A percentile compares a stretch with the other conserved stretches of the same genome.
Conservation (phyloP, 768 basidiomycete species). For the Xerocomus brunneocitrinus region DNA sequence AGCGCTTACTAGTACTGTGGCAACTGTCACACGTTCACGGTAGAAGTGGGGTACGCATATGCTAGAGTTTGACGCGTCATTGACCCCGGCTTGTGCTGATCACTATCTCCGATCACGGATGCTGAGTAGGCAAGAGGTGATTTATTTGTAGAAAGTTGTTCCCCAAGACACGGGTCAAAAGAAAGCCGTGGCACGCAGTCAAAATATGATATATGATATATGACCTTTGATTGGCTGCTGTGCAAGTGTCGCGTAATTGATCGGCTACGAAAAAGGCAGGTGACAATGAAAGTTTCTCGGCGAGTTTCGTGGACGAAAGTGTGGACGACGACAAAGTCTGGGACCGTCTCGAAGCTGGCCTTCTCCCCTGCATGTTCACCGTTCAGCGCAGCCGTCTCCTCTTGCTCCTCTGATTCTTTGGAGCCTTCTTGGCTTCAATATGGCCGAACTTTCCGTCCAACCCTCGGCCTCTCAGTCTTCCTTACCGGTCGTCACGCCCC, state of each 20-base stretch:
- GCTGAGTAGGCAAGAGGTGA: no score
- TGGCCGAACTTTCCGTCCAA: constrained; percentile 20
- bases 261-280: constrained; percentile 30
- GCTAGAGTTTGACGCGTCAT: no score
- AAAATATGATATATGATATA: no score
- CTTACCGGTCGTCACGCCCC: constrained; percentile 27
- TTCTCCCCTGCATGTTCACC: constrained; percentile 27
- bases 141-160: no score
- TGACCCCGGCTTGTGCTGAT: no score
- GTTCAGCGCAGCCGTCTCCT: not conserved
- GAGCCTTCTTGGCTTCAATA: constrained; percentile 12
- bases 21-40: no score
- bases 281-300: constrained; percentile 21
- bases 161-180: no score
- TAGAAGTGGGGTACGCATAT: no score
- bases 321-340: constrained; percentile 2
- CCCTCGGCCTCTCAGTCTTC: constrained; percentile 20
- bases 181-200: no score
- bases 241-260: constrained; percentile 23
- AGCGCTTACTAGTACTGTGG: no score
- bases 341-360: constrained; percentile 25
- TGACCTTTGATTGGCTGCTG: not conserved
- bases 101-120: no score
- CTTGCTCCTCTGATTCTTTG: constrained; percentile 4
- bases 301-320: not conserved